These are phyloP conservation scores for Phyllosticta citrichinensis DNA, from an alignment of 2,329 filamentous ascomycete species.

Conservation along the genomic window DNA sequence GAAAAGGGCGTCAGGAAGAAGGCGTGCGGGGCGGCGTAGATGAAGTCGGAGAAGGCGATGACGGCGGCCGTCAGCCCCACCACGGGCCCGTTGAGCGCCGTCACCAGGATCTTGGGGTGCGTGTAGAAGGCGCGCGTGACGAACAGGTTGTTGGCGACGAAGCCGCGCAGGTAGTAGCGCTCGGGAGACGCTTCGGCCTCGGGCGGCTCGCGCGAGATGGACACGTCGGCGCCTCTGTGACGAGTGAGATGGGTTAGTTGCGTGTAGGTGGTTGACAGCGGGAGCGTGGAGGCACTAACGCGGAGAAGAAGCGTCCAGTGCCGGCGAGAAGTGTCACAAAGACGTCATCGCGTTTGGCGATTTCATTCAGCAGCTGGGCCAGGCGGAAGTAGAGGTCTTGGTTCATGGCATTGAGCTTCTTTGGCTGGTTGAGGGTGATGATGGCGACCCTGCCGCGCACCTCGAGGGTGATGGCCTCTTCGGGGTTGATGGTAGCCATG, in stretches of 20 bases:
- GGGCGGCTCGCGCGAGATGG: slow-evolving; percentile 38
- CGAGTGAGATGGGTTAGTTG: not conserved
- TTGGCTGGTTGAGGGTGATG: slow-evolving; percentile 74
- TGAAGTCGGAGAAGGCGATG: slow-evolving; percentile 76
- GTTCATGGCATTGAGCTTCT: slow-evolving; percentile 78
- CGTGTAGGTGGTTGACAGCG: not conserved
- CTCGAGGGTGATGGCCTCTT: slow-evolving; percentile 46
- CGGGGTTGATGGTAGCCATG: slow-evolving; percentile 9
- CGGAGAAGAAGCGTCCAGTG: slow-evolving; percentile 75
- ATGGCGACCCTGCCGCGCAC: slow-evolving; percentile 64
- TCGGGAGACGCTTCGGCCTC: slow-evolving; percentile 26
- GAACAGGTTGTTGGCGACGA: slow-evolving; percentile 81
- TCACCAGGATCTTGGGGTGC: slow-evolving; percentile 87
- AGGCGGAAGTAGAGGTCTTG: slow-evolving; percentile 68
- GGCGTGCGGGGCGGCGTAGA: slow-evolving; percentile 72
- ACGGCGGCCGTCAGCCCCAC: slow-evolving; percentile 82
- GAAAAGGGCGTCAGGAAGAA: slow-evolving; percentile 89
- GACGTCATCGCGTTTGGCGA: slow-evolving; percentile 70
- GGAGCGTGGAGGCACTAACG: slow-evolving; percentile 45
- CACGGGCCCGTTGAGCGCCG: slow-evolving; percentile 83
- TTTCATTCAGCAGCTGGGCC: slow-evolving; percentile 60
- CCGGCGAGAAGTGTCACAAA: slow-evolving; percentile 77
- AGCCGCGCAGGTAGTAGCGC: slow-evolving; percentile 56
- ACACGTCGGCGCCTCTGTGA: slow-evolving; percentile 68
- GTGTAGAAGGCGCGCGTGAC: slow-evolving; percentile 82